phyloP scores from a whole-genome alignment of 164 flowering plant genomes.

The Annona squamosa region DNA sequence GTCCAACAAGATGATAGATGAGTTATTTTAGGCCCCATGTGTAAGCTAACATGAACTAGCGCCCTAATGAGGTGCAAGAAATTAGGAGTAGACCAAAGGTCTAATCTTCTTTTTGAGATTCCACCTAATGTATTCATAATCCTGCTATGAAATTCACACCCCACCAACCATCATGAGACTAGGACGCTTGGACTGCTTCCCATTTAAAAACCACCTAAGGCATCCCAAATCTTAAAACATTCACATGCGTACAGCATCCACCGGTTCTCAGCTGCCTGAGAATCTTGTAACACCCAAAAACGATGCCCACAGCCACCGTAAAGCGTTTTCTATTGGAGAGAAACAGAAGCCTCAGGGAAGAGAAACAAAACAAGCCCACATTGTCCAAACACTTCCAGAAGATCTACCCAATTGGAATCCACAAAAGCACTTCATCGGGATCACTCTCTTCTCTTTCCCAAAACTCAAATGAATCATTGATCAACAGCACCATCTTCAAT shows the following conservation, averaged over 20 bases:
- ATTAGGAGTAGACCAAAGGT: not conserved
- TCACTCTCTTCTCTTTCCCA: conserved; percentile 55
- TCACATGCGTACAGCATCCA: conserved; percentile 1
- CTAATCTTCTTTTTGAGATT: not conserved
- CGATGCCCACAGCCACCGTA: conserved; percentile 42
- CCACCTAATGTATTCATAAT: not conserved
- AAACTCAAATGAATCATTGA: conserved; percentile 55
- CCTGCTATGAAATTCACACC: conserved; percentile 30
- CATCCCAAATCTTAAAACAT: conserved; percentile 11
- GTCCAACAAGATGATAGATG: not conserved
- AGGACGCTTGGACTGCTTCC: not conserved
- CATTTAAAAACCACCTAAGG: conserved; percentile 9
- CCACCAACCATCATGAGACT: conserved; percentile 32
- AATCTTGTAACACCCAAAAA: not conserved
- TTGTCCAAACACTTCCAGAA: conserved; percentile 61
- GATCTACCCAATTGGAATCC: conserved; percentile 69
- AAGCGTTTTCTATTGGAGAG: conserved; percentile 43
- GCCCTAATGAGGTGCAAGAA: not conserved
- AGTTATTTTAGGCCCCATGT: not conserved
- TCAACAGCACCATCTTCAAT: conserved; percentile 28
- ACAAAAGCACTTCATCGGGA: conserved; percentile 45
- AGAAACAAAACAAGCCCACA: conserved; percentile 33
- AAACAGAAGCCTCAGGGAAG: conserved; percentile 30
- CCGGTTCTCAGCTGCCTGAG: not conserved
- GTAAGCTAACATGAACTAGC: not conserved